Conservation (phyloP, 441 rosid genomes). For the Croton laevigatus region DNA sequence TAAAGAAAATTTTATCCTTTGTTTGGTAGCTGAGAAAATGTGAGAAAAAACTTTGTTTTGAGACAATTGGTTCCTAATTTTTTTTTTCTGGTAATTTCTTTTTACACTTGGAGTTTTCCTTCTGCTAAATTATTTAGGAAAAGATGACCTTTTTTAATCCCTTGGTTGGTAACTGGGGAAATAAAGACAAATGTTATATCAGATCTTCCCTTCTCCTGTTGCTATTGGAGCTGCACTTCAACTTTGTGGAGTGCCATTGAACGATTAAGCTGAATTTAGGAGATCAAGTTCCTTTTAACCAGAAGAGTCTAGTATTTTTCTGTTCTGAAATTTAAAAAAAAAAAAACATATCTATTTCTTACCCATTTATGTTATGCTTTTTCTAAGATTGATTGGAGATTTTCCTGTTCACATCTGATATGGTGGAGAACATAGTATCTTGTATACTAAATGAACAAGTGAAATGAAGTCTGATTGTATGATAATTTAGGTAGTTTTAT, state of each 20-base stretch:
- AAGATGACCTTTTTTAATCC: neutral
- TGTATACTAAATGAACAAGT: neutral
- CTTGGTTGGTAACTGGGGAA: neutral
- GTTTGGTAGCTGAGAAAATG: conserved; percentile 15
- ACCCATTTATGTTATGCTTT: neutral
- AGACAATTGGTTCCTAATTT: neutral
- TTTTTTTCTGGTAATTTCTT: neutral
- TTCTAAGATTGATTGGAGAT: neutral
- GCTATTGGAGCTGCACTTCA: neutral
- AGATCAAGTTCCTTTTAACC: neutral
- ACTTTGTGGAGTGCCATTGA: neutral
- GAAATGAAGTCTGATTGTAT: neutral
- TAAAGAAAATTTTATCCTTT: neutral
- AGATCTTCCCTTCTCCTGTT: conserved; percentile 1
- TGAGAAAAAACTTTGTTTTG: neutral
- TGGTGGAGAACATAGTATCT: neutral
- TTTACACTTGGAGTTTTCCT: neutral
- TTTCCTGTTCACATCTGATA: neutral
- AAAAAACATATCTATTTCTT: neutral
- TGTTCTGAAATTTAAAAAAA: neutral
- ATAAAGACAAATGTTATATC: neutral
- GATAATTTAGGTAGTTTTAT: neutral
- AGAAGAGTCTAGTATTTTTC: neutral
- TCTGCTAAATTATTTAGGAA: neutral
- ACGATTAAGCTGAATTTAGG: neutral